Percentiles rank a stretch among this genome's conserved stretches.
Conservation (phyloP, 169 alveolate genomes). For the Sarcocystis neurona region DNA sequence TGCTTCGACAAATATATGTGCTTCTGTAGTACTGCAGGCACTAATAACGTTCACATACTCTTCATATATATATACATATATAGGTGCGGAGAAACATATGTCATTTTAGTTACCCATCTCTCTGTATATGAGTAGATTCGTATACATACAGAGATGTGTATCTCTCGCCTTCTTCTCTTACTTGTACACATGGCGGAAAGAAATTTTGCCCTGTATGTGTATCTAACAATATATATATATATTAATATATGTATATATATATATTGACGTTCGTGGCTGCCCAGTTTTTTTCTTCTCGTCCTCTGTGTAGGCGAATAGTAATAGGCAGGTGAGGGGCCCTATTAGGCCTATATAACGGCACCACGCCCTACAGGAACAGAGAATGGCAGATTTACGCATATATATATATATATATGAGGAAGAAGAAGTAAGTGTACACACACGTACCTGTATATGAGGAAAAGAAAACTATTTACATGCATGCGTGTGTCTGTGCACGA, state of each 20-base stretch:
- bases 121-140: neutral
- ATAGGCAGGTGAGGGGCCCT: no score
- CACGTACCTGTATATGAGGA: neutral
- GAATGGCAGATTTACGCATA: neutral
- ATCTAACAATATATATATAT: neutral
- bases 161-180: neutral
- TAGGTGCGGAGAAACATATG: neutral
- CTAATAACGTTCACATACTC: neutral
- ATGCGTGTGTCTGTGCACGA: neutral
- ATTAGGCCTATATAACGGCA: no score
- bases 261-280: neutral
- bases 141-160: constrained; percentile 12
- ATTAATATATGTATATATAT: neutral
- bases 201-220: no score
- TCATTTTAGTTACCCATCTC: neutral
- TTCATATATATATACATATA: neutral
- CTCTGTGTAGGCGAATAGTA: no score
- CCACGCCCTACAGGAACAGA: no score
- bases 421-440: neutral
- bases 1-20: neutral
- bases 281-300: neutral
- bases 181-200: neutral
- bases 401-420: neutral
- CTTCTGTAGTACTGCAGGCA: neutral
- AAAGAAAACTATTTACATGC: neutral